Base-by-base conservation (phyloP, 129 eudicot genomes). In the Sambucus nigra region DNA sequence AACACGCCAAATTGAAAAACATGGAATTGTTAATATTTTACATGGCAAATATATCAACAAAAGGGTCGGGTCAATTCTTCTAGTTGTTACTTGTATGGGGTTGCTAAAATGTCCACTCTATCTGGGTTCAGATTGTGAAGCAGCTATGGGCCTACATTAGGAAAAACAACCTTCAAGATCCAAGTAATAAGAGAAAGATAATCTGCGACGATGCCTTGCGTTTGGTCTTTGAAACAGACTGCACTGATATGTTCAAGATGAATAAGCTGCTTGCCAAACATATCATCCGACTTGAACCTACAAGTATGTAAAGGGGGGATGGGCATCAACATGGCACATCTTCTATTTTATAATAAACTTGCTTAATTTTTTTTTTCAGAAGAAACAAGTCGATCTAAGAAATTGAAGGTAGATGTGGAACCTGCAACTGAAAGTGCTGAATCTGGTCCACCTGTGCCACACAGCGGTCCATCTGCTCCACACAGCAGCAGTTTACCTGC, bases 191-290 rank as follows among this genome's bases (percentile, higher is more conserved):
- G 73, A 88, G 94, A 68, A 88, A 88, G 74, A 88, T 88, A 69
- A 78, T 83, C 22, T 88, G 97, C 67, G 86, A 88, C 70, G 97
- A 88, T 52, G 94, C 86, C 56, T 67, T 88, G 49, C 92, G 94
- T 8, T 69, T 78, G 68, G 74, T 88, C n/a, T 84, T 88, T 53
- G 97, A 88, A 74, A 76, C 80, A 6, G 94, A 88, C 35, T 73
- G 72, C 65, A 88, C 97, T 46, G 94, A 88, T 61, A 88, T 88
- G 94, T 88, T 88, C 68, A 78, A 88, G 84, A 88, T 88, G 97
- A 88, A 88, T 69, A 88, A 84, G 71, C 32, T 88, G 70, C 97
- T 88, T 42, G 72, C 97, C 17, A 88, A 88, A 51, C 97, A 88
- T 63, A 84, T 88, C 56, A 65, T 81, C 28, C 76, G 88, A 25